Base-by-base conservation (phyloP, 768 basidiomycete genomes). In the Tricholoma matsutake region DNA sequence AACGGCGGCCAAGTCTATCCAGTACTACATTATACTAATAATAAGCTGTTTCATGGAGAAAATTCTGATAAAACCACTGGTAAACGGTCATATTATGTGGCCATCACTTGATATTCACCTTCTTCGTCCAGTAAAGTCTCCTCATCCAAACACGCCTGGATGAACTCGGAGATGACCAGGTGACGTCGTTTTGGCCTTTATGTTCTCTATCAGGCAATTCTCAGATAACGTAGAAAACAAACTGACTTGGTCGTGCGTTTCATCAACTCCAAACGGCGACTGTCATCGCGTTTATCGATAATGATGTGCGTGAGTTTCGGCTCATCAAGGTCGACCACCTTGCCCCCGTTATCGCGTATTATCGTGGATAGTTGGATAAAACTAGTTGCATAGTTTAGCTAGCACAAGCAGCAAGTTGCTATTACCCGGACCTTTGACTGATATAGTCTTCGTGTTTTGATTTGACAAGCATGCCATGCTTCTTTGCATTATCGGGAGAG, bases 261-360 rank as follows among this genome's bases (percentile, higher is more conserved):
- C 68, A 88, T 86, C 61, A 96, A 78, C 61, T 87, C 84, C 29
- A 83, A 70, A 57, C 92, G 86, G 37, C 93, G 85, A 64, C 83
- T 86, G 53, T 81, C 82, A 65, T 96, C 94, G 8, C 89, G 86
- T 73, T 91, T 91, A 75, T 95, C 91, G 57, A 95, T 70, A 43
- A 97, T 78, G 49, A 96, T 75, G 71, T 98, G 96, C 0, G 95
- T 96, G 41, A 98, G 77, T 69, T 88, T 92, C 22, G 88, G 81
- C 56, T 97, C 86, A 58, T 83, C 75, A 3, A 97, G 78, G 58
- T 82, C 83, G 10, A 81, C 86, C 7, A 95, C 67, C 54, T 75
- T 81, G 1, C 96, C 96, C 45, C 94, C 94, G 64, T 93, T 86
- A 13, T 83, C 77, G 25, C 65, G 72, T 58, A 97, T 87, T 9